Conservation (phyloP, 768 basidiomycete genomes). For the Kwoniella dejecticola region DNA sequence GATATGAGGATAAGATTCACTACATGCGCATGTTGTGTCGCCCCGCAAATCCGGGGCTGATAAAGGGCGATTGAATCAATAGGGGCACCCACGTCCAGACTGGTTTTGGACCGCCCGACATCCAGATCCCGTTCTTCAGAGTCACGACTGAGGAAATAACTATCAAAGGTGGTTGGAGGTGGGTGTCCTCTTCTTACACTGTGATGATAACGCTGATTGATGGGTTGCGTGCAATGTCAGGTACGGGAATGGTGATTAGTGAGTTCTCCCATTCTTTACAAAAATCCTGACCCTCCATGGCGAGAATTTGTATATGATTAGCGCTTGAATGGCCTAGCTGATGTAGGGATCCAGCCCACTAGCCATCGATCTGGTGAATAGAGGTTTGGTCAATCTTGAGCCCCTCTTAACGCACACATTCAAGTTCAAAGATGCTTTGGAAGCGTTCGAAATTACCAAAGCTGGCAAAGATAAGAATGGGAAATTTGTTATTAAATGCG, state of each 20-base stretch:
- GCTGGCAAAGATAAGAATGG: conserved; percentile 81
- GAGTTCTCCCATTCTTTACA: no score
- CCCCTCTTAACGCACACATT: conserved; percentile 86
- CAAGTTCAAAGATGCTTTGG: conserved; percentile 72
- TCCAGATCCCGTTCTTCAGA: conserved; percentile 70
- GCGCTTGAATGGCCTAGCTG: no score
- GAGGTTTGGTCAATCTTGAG: conserved; percentile 80
- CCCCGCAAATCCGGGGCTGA: no score
- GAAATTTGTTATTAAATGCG: conserved; percentile 81
- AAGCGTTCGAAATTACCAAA: conserved; percentile 80
- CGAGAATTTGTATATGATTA: no score
- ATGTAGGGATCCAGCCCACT: conserved; percentile 73
- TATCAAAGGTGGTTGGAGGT: conserved; percentile 91
- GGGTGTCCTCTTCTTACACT: neutral
- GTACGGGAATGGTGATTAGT: conserved; percentile 56
- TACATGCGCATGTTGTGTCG: no score
- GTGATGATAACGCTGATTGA: no score
- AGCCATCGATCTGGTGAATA: conserved; percentile 78
- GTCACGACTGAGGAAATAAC: conserved; percentile 76
- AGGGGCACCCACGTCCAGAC: conserved; percentile 63
- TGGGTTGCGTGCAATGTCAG: conserved; percentile 40
- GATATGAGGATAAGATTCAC: no score
- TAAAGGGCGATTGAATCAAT: no score
- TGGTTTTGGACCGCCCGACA: conserved; percentile 79
- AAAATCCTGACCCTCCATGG: no score